Base-by-base conservation (phyloP, 1,284 basidiomycete species). In the Cryptococcus sp. region DNA sequence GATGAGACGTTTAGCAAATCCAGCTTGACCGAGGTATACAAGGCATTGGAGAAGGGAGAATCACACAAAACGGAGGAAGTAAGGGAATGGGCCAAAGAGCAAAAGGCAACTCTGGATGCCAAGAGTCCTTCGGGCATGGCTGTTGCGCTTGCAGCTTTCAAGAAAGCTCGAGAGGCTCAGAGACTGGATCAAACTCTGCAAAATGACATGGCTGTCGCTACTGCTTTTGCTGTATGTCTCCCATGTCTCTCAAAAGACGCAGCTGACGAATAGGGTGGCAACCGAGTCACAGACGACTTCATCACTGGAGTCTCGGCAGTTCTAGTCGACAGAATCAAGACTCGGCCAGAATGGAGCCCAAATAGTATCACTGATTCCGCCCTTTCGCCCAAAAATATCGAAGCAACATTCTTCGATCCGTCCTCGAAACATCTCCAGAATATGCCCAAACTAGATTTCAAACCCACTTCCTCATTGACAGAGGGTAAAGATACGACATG, bases 51-150 rank as follows among this genome's bases (percentile, higher is more conserved):
- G 51, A 65, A 74, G 16, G 32, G 32, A 16, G 70, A 85, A 34
- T 75, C 74, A 7, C 69, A 62, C 28, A 48, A 41, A 11, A 59
- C 66, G 31, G 42, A 75, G 74, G 75, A 73, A 19, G 79, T 88
- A 50, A 78, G 78, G 52, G 70, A 77, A 48, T 97, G 91, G 91
- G 92, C 92, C 5, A 73, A 76, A 54, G 71, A 79, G 48, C 91
- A 90, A 14, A 73, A 87, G 55, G 76, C 78, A 18, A 76, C 78
- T 23, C 76, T 98, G 58, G 77, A 83, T 44, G 63, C 81, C 58
- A 83, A 90, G 48, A 91, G 89, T 70, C 92, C 92, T 3, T 94
- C 91, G 2, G 92, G 90, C 64, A 79, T 96, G 65, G 89, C 87
- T 67, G 85, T 97, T 24, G 83, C 91, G 18, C 78, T 97, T 18